A percentile compares a stretch with the other conserved stretches of the same genome.
phyloP scores from a whole-genome alignment of 805 yeast genomes.

The Candida endomychidarum region DNA sequence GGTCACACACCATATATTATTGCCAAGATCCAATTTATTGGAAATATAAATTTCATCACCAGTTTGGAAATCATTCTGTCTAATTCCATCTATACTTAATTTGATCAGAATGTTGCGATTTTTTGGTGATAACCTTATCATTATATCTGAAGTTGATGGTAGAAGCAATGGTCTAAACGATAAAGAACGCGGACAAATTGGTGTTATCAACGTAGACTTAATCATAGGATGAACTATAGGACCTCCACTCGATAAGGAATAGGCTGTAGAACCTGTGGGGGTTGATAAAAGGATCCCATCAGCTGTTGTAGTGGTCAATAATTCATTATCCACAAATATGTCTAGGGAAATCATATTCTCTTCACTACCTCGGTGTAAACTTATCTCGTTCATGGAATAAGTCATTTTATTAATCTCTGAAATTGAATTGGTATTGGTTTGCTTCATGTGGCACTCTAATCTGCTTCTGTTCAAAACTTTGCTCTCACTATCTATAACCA shows the following conservation, averaged over 20 bases:
- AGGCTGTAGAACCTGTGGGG: conserved; percentile 96
- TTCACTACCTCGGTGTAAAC: conserved; percentile 81
- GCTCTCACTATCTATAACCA: conserved; percentile 67
- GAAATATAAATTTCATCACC: conserved; percentile 78
- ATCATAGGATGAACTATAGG: conserved; percentile 89
- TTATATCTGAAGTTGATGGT: conserved; percentile 76
- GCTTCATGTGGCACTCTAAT: conserved; percentile 67
- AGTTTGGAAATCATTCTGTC: conserved; percentile 61
- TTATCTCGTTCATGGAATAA: conserved; percentile 92
- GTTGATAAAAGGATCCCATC: conserved; percentile 86
- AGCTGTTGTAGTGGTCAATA: conserved; percentile 84
- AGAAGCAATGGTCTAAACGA: conserved; percentile 87
- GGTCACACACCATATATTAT: conserved; percentile 88
- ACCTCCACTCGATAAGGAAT: conserved; percentile 87
- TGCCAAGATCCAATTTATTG: conserved; percentile 19
- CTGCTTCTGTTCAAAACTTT: conserved; percentile 75
- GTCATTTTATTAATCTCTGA: conserved; percentile 31
- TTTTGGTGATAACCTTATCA: conserved; percentile 53
- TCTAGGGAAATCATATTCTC: conserved; percentile 85
- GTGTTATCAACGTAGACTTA: conserved; percentile 78
- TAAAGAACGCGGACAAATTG: conserved; percentile 87
- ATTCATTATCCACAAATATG: conserved; percentile 80
- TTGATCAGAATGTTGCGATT: conserved; percentile 44
- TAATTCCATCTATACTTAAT: conserved; percentile 81
- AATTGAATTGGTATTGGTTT: conserved; percentile 16